A percentile compares a stretch with the other conserved stretches of the same genome.
phyloP scores from a whole-genome alignment of 2,329 filamentous ascomycete species.

The Botryosphaeria agaves region DNA sequence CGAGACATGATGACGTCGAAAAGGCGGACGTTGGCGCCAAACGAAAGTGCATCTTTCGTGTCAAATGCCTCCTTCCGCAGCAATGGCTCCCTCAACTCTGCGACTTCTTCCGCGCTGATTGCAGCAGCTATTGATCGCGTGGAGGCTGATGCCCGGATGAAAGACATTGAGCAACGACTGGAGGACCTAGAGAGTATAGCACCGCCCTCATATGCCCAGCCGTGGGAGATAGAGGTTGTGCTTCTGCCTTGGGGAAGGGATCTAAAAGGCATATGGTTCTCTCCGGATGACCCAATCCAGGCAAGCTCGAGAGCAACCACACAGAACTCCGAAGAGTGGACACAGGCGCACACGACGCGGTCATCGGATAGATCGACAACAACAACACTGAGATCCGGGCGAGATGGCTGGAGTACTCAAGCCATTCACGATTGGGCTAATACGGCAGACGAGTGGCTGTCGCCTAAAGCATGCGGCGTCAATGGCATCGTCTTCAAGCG shows the following conservation, averaged over 20 bases:
- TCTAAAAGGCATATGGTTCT: conserved; percentile 36
- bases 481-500: conserved; percentile 48
- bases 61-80: conserved; percentile 19
- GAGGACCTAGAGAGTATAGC: conserved; percentile 38
- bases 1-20: conserved; percentile 8
- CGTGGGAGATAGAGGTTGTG: conserved; percentile 63
- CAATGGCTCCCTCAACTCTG: conserved; percentile 13
- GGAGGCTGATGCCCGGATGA: conserved; percentile 25
- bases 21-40: conserved; percentile 14
- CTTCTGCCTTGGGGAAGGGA: conserved; percentile 50
- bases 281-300: conserved; percentile 21
- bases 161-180: conserved; percentile 29
- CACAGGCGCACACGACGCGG: conserved; percentile 13
- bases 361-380: conserved; percentile 9
- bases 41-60: conserved; percentile 20
- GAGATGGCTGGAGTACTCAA: conserved; percentile 31
- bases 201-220: conserved; percentile 42
- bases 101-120: conserved; percentile 18
- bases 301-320: conserved; percentile 16
- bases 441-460: conserved; percentile 38
- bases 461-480: conserved; percentile 49
- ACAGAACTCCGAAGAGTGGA: conserved; percentile 30
- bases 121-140: conserved; percentile 15
- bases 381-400: conserved; percentile 16
- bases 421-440: conserved; percentile 31